Conservation (phyloP, 176 grass and related monocot species). For the Thinopyrum elongatum region DNA sequence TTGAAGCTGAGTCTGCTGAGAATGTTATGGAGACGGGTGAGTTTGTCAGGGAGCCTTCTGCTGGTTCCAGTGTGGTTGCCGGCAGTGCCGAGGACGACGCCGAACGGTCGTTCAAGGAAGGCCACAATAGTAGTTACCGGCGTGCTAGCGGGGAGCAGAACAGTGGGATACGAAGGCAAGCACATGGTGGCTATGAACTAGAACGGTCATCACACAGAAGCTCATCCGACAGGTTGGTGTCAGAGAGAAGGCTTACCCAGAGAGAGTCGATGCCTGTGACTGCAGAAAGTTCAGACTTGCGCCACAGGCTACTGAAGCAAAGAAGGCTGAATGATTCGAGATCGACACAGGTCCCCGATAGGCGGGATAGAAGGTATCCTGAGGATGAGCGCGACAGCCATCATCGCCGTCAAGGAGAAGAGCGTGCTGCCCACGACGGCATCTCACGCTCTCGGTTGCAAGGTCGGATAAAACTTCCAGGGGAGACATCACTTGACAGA, state of each 20-base stretch:
- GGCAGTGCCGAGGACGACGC: background rate
- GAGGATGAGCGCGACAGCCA: constrained; percentile 21
- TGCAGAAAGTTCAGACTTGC: constrained; percentile 43
- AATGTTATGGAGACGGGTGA: constrained; percentile 42
- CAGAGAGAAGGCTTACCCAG: constrained; percentile 34
- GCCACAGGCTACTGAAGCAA: constrained; percentile 58
- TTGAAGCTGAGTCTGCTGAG: constrained; percentile 28
- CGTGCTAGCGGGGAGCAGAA: constrained; percentile 13
- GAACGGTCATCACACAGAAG: constrained; percentile 16
- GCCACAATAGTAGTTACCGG: background rate
- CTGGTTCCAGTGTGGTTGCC: constrained; percentile 38
- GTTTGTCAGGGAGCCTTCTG: constrained; percentile 47
- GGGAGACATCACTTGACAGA: constrained; percentile 21
- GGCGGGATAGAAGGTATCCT: constrained; percentile 5
- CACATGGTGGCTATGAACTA: constrained; percentile 29
- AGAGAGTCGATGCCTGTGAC: constrained; percentile 1
- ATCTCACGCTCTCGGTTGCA: constrained; percentile 33
- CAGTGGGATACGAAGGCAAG: constrained; percentile 11
- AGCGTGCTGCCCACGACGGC: background rate
- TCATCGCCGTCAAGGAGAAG: constrained; percentile 9
- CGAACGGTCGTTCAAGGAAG: constrained; percentile 38
- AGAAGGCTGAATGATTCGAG: constrained; percentile 40
- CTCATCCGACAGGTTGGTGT: constrained; percentile 33
- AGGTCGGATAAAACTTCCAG: constrained; percentile 55
- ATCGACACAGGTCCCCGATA: background rate